Base-by-base conservation (phyloP, 139 green algal genomes). In the Penium margaritaceum region DNA sequence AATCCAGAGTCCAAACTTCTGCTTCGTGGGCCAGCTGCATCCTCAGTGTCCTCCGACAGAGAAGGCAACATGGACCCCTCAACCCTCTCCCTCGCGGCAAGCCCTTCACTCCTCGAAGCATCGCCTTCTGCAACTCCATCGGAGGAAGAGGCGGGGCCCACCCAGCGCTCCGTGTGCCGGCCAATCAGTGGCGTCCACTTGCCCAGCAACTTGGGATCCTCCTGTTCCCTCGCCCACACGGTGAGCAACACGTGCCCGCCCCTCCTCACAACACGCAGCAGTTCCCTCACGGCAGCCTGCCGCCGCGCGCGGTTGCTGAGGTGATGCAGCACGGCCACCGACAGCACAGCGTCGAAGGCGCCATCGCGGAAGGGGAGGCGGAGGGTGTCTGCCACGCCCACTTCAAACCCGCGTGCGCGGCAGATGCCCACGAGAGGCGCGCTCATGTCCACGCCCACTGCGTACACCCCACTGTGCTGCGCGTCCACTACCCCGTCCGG, bases 261-360 rank as follows among this genome's bases (percentile, higher is more conserved):
- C 0, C 82, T 80, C 1, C 55, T 39, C 72, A 99, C 81, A 33
- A 95, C 32, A 9, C 85, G 71, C 54, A 87, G 67, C 51, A 97
- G 83, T 86, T 96, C 80, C 30, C 58, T 21, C 60, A 97, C 32
- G 32, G 79, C 74, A 94, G 68, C 63, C 63, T 44, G 39, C 32
- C 92, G 79, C 4, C 91, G 81, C 12, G 51, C 55, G n/a, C 32
- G 60, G 38, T 79, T 91, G 81, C 81, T 87, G 3, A 97, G 85
- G 84, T 97, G 93, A 72, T 98, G 93, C 79, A 98, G 80, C 55
- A 99, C 95, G 0, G 95, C 95, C 41, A 99, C 96, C 78, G 90
- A 96, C 27, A 99, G 86, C 29, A 85, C 91, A 33, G 76, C 95
- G 66, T 98, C 94, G 33, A 84, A 90, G 76, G 63, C 79, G 66